Evolutionary conservation across 768 basidiomycete species (phyloP), one percentile per base, ranked within the genome.

Genomic region (Podaxis sp.): DNA sequence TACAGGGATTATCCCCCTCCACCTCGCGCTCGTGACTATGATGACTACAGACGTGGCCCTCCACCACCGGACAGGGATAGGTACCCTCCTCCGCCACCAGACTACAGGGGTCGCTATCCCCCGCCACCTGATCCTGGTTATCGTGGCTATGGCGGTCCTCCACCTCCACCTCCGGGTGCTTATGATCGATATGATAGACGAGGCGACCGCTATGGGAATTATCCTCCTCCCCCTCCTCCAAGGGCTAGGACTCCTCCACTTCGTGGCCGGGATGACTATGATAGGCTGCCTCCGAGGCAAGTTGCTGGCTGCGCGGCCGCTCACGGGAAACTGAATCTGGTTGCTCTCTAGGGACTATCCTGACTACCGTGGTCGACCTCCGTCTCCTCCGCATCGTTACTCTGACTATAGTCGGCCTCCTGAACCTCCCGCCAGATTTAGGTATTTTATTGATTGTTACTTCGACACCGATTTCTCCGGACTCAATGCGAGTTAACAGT

Each of bases 111-210:
- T 49, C 84, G 90, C 52, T 81, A 86, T 75, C 75, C 81, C 61
- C 82, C 82, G 61, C 72, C 80, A 62, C 84, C 83, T 67, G 81
- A 81, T 66, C 72, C 80, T 62, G 79, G 83, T 68, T 81, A 85
- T 65, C 77, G 78, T 64, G 85, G 86, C 72, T 69, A 68, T 58
- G 77, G 78, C 62, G 76, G 78, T 17, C 76, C 82, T 43, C 78
- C 83, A 47, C 79, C 82, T 43, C 74, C 79, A n/a, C 75, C 78
- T 63, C 69, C 73, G 63, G 78, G 73, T 71, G 76, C 82, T 52
- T 87, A 87, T 73, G 89, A 91, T 65, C 80, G 88, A 50, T 83
- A 84, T 67, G 85, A 85, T 53, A 77, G 84, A 70, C 79, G 86
- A 64, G 79, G 79, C 71, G 80, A 88, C 29, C 76, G 82, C 56